These are phyloP conservation scores for Aspergillus ruber DNA, from an alignment of 2,329 filamentous ascomycete genomes.

Conservation along the genomic window DNA sequence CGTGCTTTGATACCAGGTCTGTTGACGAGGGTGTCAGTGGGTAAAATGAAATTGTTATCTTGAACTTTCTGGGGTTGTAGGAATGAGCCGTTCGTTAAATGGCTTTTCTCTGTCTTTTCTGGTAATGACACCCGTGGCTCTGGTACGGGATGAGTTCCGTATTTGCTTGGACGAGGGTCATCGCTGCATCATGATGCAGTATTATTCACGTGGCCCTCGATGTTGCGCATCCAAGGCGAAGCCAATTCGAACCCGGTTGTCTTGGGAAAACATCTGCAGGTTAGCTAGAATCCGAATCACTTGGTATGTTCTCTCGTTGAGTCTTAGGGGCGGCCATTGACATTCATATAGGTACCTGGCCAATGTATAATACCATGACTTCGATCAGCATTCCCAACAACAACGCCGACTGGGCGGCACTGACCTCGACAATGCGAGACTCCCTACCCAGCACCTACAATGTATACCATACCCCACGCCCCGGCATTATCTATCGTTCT, in stretches of 20 bases:
- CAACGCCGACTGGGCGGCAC: conserved; percentile 27
- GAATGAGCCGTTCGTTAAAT: no score
- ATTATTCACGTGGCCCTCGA: no score
- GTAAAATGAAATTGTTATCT: no score
- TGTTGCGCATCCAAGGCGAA: conserved; percentile 1
- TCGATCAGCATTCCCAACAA: conserved; percentile 13
- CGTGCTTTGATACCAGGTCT: no score
- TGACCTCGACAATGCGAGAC: conserved; percentile 21
- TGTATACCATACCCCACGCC: conserved; percentile 17
- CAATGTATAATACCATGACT: no score
- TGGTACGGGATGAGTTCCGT: not conserved
- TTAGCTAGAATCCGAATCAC: not conserved
- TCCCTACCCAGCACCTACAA: conserved; percentile 18
- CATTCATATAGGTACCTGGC: no score
- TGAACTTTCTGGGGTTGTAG: no score
- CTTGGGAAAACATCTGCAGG: not conserved
- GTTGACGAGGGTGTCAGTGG: no score
- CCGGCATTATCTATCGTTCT: conserved; percentile 24
- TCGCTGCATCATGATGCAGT: not conserved
- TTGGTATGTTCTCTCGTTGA: not conserved
- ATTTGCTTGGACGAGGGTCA: not conserved
- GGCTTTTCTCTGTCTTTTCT: not conserved
- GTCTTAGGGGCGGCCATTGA: not conserved
- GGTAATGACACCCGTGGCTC: not conserved
- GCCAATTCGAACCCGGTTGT: not conserved